phyloP scores from a whole-genome alignment of 1,139 yeast species.

The Saccharomyces uvarum region DNA sequence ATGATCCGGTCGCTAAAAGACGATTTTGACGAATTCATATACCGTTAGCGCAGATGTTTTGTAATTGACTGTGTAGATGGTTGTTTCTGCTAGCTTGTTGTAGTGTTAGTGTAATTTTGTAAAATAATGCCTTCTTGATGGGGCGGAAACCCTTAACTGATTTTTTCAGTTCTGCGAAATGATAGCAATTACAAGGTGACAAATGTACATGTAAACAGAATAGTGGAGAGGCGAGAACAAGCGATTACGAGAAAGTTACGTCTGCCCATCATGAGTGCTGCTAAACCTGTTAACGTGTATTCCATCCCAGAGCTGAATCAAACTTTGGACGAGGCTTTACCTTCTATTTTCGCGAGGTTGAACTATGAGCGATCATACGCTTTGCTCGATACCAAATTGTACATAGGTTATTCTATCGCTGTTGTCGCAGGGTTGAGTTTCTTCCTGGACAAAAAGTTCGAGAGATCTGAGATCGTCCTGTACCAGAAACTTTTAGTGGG shows the following conservation, averaged over 20 bases:
- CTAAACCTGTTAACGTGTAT: slow-evolving; percentile 30
- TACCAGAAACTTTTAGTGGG: slow-evolving; percentile 41
- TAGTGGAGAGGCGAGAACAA: background rate
- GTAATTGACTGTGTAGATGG: background rate
- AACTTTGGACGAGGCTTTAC: slow-evolving; percentile 26
- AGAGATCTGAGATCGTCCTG: slow-evolving; percentile 37
- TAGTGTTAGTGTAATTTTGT: background rate
- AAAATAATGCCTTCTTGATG: background rate
- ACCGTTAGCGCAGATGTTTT: background rate
- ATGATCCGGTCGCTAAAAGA: background rate
- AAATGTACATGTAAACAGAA: background rate
- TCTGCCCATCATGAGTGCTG: slow-evolving; percentile 13
- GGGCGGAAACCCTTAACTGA: background rate
- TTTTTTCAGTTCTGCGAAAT: background rate
- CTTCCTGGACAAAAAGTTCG: slow-evolving; percentile 55
- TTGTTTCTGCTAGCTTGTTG: background rate
- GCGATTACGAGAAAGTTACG: background rate
- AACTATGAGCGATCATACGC: slow-evolving; percentile 59
- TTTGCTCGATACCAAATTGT: slow-evolving; percentile 55
- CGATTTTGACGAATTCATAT: background rate
- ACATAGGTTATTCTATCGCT: slow-evolving; percentile 62
- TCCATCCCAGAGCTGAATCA: slow-evolving; percentile 27
- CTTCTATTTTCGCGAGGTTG: slow-evolving; percentile 40
- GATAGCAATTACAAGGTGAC: background rate
- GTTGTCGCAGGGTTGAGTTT: slow-evolving; percentile 59